These are phyloP conservation scores for Botrytis sinoallii DNA, from an alignment of 2,329 filamentous ascomycete genomes.

Conservation along the genomic window DNA sequence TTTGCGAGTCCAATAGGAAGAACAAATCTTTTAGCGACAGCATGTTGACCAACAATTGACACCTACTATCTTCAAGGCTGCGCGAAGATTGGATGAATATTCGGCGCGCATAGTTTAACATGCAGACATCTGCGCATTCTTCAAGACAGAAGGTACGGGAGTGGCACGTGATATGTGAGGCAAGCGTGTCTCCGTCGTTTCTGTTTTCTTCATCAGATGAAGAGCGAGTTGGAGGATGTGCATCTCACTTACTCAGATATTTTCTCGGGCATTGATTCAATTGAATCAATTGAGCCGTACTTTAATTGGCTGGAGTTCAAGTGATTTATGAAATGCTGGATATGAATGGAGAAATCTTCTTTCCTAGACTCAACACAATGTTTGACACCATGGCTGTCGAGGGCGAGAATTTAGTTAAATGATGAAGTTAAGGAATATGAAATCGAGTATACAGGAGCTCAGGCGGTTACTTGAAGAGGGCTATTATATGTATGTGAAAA, in stretches of 20 bases:
- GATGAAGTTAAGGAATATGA: neutral
- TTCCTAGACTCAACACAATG: neutral
- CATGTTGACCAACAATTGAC: neutral
- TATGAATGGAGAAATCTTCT: neutral
- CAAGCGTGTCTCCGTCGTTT: neutral
- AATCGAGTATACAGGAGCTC: neutral
- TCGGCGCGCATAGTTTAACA: no score
- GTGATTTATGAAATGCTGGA: neutral
- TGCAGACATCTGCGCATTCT: no score
- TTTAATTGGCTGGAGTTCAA: neutral
- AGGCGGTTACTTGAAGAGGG: neutral
- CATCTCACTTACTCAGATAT: neutral
- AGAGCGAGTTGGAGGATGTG: neutral
- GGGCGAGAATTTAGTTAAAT: neutral
- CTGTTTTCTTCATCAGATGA: slow-evolving; percentile 2
- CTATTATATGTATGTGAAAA: neutral
- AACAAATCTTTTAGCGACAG: neutral
- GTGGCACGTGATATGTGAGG: slow-evolving; percentile 1
- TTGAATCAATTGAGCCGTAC: neutral
- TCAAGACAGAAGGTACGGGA: no score
- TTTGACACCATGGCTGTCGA: neutral
- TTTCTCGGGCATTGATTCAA: neutral
- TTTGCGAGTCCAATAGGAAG: neutral
- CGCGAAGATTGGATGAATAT: slow-evolving; percentile 14
- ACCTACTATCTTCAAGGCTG: neutral